Evolutionary conservation across 108 stramenopile genomes (phyloP).

Genomic region (Fragilaria radians): DNA sequence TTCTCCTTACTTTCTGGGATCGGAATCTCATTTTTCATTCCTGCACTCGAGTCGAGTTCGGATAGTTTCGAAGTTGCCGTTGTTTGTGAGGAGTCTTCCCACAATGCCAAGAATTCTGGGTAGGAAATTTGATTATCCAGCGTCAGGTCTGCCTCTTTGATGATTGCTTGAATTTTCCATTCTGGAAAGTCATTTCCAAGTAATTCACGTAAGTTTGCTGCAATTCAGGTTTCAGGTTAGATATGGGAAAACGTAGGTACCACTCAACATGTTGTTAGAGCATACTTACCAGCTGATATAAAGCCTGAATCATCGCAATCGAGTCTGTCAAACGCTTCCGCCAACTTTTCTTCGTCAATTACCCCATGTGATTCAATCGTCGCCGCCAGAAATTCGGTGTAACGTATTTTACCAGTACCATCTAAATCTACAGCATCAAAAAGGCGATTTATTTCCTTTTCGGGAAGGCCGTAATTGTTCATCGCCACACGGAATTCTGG

Average conservation of each 20-base stretch:
- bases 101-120: constrained; percentile 37
- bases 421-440: constrained; percentile 75
- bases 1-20: neutral
- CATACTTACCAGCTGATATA: constrained; percentile 48
- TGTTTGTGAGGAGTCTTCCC: constrained; percentile 16
- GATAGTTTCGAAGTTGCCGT: neutral
- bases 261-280: no score
- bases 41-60: neutral
- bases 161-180: constrained; percentile 69
- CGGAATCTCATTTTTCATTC: neutral
- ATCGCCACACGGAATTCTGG: constrained; percentile 68
- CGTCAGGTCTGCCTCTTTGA: constrained; percentile 83
- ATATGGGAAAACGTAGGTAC: no score
- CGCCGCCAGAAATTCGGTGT: constrained; percentile 91
- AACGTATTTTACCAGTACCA: constrained; percentile 65
- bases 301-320: constrained; percentile 85
- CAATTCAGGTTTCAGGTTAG: no score
- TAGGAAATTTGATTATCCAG: constrained; percentile 69
- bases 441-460: constrained; percentile 65
- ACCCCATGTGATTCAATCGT: constrained; percentile 75
- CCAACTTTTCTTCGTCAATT: constrained; percentile 73
- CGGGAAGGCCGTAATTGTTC: constrained; percentile 36
- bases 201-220: constrained; percentile 46
- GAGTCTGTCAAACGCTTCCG: constrained; percentile 88
- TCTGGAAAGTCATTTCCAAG: constrained; percentile 55